These are phyloP conservation scores for Xylaria sp. DNA, from an alignment of 2,329 filamentous ascomycete species.

Conservation along the genomic window DNA sequence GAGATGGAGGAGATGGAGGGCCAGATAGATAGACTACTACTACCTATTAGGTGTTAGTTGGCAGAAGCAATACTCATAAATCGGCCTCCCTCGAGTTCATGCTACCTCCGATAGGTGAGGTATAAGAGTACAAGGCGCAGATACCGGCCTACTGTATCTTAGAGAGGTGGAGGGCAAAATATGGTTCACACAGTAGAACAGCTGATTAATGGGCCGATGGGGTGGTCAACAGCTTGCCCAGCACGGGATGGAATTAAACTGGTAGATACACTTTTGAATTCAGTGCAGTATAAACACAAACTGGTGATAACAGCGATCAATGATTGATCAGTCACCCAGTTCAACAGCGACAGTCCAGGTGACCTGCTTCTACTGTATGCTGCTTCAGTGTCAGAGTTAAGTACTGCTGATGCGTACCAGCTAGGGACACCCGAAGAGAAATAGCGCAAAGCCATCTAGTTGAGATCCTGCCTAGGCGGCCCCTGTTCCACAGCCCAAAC, in stretches of 20 bases:
- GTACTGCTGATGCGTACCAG: too few relatives aligned
- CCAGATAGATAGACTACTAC: conserved; percentile 2
- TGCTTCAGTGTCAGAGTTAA: conserved; percentile 15
- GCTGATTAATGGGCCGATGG: conserved; percentile 15
- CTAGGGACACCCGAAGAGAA: conserved; percentile 21
- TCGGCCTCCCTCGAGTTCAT: background rate
- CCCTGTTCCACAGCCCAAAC: conserved; percentile 14
- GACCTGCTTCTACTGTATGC: conserved; percentile 7
- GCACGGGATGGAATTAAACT: too few relatives aligned
- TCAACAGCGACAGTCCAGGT: too few relatives aligned
- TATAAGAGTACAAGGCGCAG: too few relatives aligned
- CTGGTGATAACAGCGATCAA: too few relatives aligned
- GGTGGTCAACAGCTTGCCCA: too few relatives aligned
- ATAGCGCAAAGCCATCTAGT: conserved; percentile 24
- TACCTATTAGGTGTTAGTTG: conserved; percentile 3
- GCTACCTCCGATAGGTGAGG: background rate
- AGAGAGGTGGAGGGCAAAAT: conserved; percentile 11
- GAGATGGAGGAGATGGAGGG: too few relatives aligned
- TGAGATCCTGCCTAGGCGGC: too few relatives aligned
- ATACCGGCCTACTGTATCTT: too few relatives aligned
- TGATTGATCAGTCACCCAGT: too few relatives aligned
- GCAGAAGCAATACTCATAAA: background rate
- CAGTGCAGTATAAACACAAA: too few relatives aligned
- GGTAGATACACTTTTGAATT: too few relatives aligned
- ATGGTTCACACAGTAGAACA: conserved; percentile 1